These are phyloP conservation scores for Salix suchowensis DNA, from an alignment of 345 rosid genomes.

Conservation along the genomic window DNA sequence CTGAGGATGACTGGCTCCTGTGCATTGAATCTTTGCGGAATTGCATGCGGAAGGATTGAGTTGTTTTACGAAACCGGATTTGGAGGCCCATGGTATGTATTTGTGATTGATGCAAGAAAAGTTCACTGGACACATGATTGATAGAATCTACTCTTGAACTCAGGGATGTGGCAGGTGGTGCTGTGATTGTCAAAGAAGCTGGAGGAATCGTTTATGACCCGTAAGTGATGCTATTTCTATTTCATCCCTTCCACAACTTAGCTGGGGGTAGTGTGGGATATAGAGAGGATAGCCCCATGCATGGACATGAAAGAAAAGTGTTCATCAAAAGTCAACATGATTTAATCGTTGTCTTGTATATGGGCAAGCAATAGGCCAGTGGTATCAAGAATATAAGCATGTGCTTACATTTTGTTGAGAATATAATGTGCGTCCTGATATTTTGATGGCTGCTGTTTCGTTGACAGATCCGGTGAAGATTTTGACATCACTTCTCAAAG, in stretches of 20 bases:
- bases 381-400: background rate
- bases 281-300: background rate
- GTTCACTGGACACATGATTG: background rate
- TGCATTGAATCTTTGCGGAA: conserved; percentile 85
- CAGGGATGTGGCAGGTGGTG: conserved; percentile 97
- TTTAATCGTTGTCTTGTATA: background rate
- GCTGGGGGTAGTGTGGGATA: background rate
- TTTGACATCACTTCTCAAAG: conserved; percentile 75
- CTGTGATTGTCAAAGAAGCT: conserved; percentile 79
- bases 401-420: background rate
- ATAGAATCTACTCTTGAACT: conserved; percentile 5
- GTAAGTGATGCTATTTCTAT: conserved; percentile 41
- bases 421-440: background rate
- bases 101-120: background rate
- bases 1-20: conserved; percentile 92
- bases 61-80: conserved; percentile 73
- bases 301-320: background rate
- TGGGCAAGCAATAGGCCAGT: background rate
- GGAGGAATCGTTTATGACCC: conserved; percentile 92
- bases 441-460: conserved; percentile 15
- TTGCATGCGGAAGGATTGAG: conserved; percentile 89
- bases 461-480: conserved; percentile 74
- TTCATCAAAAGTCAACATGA: background rate
- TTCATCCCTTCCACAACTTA: background rate
- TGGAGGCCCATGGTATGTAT: conserved; percentile 86